A percentile compares a stretch with the other conserved stretches of the same genome.
Evolutionary conservation across 176 grass and related monocot species (phyloP).

Genomic region (Dendrocalamus sinicus): DNA sequence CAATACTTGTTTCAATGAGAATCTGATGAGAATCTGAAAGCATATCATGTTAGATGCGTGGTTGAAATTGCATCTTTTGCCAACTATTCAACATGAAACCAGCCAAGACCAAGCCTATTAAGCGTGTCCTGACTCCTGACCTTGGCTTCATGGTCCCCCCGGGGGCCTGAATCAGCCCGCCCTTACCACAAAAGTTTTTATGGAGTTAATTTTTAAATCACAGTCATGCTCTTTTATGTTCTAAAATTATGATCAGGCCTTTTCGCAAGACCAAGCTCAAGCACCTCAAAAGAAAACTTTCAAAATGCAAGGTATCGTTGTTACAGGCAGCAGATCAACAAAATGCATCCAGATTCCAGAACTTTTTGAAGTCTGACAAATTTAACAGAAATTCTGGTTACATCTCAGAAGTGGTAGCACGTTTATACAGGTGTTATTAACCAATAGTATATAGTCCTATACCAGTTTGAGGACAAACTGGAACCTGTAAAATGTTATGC

Average conservation of each 20-base stretch:
- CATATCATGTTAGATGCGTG: not conserved
- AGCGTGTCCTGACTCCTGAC: too few species aligned
- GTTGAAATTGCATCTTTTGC: not conserved
- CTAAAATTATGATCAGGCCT: not conserved
- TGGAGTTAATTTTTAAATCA: not conserved
- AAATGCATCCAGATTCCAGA: not conserved
- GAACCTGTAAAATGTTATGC: not conserved
- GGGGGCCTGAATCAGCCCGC: not conserved
- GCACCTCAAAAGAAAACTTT: not conserved
- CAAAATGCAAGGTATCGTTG: not conserved
- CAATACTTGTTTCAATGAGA: not conserved
- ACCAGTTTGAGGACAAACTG: not conserved
- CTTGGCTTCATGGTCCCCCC: too few species aligned
- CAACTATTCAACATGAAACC: not conserved
- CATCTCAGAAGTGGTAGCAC: not conserved
- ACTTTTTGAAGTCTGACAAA: not conserved
- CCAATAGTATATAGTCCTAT: not conserved
- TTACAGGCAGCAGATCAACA: not conserved
- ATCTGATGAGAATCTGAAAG: not conserved
- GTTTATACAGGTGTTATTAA: slow-evolving; percentile 1
- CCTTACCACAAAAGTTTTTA: not conserved
- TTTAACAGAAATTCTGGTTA: not conserved
- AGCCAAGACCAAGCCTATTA: not conserved
- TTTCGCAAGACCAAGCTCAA: not conserved
- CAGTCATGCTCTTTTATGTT: not conserved